Base-by-base conservation (phyloP, 257 asterid genomes). In the Fraxinus anomala region DNA sequence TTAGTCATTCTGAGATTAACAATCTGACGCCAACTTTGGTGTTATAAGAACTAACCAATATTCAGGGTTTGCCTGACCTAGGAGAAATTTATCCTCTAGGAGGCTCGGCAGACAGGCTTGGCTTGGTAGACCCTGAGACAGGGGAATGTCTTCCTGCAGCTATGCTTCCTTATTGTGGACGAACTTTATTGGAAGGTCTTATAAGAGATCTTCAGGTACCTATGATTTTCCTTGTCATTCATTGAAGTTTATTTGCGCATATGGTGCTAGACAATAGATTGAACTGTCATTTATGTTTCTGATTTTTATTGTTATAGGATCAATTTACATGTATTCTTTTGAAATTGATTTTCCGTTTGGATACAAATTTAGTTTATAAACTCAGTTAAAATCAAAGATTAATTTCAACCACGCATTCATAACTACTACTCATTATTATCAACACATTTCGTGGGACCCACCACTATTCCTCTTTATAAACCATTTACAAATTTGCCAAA, bases 111-210 rank as follows among this genome's bases (percentile, higher is more conserved):
- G 99, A 96, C 82, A 89, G 99, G 90, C 97, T 96, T 82, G 97
- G 96, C 81, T 89, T 96, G 82, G 97, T 93, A 72, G 97, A 96
- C 84, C 86, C 93, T 31, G 84, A 83, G 78, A 88, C 98, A 21
- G 97, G 98, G 68, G 97, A 96, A 91, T 90, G 97, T 74, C 96
- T 96, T 83, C 99, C 99, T 68, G 99, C 99, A 79, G 99, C 99
- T 24, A 91, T 96, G 99, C 97, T 96, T 89, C 97, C 99, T 72
- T 96, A 85, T 84, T 91, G 96, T 85, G 99, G 99, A 81, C 87
- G 96, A 79, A 93, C 96, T 68, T 88, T 96, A 81, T 84, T 96
- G 88, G 99, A 96, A 89, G 97, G 99, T 75, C 96, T 96, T 79
- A 89, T 96, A 82, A 88, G 99, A 89, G 99, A 96, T 88, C 96